These are phyloP conservation scores for Pulchroboletus neoregius DNA, from an alignment of 1,284 basidiomycete genomes.

Conservation along the genomic window DNA sequence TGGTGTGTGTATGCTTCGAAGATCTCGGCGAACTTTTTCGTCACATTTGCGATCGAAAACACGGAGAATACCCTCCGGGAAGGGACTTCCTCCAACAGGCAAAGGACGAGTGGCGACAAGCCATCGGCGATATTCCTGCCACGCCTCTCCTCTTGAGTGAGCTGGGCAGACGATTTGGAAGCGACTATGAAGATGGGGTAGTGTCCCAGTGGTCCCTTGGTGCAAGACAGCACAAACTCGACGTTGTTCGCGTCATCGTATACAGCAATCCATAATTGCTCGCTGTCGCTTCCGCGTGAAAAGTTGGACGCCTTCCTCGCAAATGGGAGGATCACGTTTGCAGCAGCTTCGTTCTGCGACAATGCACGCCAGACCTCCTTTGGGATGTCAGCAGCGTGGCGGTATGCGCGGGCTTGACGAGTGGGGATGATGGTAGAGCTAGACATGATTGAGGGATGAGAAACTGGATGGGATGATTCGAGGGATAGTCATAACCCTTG, in stretches of 20 bases:
- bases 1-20: constrained; percentile 45
- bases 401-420: constrained; percentile 6
- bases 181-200: constrained; percentile 61
- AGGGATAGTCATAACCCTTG: not conserved
- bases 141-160: constrained; percentile 21
- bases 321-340: constrained; percentile 56
- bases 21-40: constrained; percentile 42
- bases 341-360: constrained; percentile 36
- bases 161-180: constrained; percentile 33
- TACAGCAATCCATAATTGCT: constrained; percentile 51
- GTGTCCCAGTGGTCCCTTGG: constrained; percentile 46
- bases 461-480: not conserved
- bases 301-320: constrained; percentile 27
- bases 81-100: constrained; percentile 31
- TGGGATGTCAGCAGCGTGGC: constrained; percentile 28
- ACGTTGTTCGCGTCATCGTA: constrained; percentile 32
- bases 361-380: constrained; percentile 39
- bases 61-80: constrained; percentile 60
- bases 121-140: constrained; percentile 35
- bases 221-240: constrained; percentile 57
- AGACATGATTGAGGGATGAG: constrained; percentile 10
- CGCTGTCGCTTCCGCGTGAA: constrained; percentile 23
- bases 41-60: constrained; percentile 53
- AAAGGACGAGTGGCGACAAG: constrained; percentile 33
- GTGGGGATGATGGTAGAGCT: not conserved